phyloP scores from a whole-genome alignment of 2,329 filamentous ascomycete species.

The Diaporthe citriasiana region DNA sequence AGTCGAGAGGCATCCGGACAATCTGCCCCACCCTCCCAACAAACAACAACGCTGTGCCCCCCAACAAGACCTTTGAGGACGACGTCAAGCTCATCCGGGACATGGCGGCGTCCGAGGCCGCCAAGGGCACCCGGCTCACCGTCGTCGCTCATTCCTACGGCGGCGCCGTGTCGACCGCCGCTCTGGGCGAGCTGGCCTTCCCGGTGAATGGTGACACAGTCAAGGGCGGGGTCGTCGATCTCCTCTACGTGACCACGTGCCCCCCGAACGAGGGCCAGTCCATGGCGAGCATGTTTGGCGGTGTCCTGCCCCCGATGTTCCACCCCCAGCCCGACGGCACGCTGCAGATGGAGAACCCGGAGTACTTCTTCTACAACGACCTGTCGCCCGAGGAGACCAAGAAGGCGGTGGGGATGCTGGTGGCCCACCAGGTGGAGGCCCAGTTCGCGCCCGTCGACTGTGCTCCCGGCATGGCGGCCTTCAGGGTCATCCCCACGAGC shows the following conservation, averaged over 20 bases:
- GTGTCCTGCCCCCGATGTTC: conserved; percentile 22
- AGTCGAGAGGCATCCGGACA: conserved; percentile 38
- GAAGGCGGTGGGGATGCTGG: conserved; percentile 27
- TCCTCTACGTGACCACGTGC: conserved; percentile 25
- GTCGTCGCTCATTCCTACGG: conserved; percentile 46
- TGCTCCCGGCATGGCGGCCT: conserved; percentile 26
- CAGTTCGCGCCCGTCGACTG: not conserved
- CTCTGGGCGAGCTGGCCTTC: conserved; percentile 39
- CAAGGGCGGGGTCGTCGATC: conserved; percentile 22
- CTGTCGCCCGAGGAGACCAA: conserved; percentile 24
- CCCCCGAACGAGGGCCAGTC: conserved; percentile 26
- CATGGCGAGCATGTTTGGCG: conserved; percentile 31
- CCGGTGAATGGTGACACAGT: conserved; percentile 16
- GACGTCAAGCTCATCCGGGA: conserved; percentile 38
- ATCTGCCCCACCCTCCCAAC: conserved; percentile 44
- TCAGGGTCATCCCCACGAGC: conserved; percentile 36
- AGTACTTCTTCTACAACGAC: conserved; percentile 35
- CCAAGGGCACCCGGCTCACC: conserved; percentile 36
- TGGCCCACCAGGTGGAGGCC: conserved; percentile 25
- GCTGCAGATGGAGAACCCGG: conserved; percentile 26
- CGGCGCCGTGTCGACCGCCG: conserved; percentile 42
- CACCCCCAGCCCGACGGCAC: conserved; percentile 22
- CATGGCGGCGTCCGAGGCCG: conserved; percentile 27
- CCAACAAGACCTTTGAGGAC: conserved; percentile 43
- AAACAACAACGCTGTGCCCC: conserved; percentile 42